phyloP scores from a whole-genome alignment of 2,329 filamentous ascomycete genomes.

The Colletotrichum gloeosporioides region DNA sequence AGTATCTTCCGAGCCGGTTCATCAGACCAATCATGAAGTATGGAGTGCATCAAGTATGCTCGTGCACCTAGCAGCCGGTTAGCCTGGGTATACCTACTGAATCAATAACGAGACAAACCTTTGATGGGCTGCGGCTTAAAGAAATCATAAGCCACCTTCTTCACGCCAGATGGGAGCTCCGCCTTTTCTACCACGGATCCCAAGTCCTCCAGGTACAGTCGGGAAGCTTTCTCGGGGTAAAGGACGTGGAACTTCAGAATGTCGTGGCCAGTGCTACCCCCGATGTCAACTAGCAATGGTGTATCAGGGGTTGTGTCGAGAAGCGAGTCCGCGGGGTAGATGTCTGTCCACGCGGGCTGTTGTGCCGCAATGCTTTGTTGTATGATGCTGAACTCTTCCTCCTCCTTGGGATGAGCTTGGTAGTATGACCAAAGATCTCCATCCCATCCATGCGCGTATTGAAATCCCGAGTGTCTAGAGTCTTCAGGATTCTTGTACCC shows the following conservation, averaged over 20 bases:
- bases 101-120: neutral
- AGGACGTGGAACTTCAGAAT: neutral
- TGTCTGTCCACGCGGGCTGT: neutral
- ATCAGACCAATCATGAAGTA: conserved; percentile 62
- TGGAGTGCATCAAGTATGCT: conserved; percentile 57
- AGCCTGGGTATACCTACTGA: accelerated
- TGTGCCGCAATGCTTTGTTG: neutral
- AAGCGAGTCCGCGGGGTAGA: neutral
- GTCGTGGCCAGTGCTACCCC: neutral
- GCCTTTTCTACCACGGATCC: neutral
- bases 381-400: neutral
- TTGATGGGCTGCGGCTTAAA: conserved; percentile 40
- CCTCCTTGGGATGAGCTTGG: neutral
- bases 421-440: neutral
- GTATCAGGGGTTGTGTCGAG: neutral
- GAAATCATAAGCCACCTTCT: conserved; percentile 35
- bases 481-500: neutral
- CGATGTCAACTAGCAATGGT: neutral
- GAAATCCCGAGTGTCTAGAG: neutral
- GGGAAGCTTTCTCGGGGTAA: neutral
- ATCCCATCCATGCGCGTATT: neutral
- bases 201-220: neutral
- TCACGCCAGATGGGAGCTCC: neutral
- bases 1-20: conserved; percentile 43
- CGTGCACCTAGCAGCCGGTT: conserved; percentile 34